A percentile compares a stretch with the other conserved stretches of the same genome.
phyloP scores from a whole-genome alignment of 169 alveolate species.

The Theileria annulata region DNA sequence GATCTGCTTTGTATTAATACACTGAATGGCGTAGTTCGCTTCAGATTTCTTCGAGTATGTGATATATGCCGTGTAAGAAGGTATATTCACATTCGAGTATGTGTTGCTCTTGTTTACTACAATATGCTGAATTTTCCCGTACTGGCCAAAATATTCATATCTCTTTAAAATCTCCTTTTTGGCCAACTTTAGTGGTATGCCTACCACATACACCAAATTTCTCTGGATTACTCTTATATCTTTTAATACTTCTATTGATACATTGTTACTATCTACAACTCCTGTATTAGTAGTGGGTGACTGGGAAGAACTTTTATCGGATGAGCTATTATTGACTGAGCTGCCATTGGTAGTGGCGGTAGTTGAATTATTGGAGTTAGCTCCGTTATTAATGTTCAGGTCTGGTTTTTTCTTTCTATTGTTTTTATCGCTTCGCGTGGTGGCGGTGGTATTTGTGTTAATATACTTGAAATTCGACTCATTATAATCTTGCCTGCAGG shows the following conservation, averaged over 20 bases:
- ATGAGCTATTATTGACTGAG: neutral
- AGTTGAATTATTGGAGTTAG: neutral
- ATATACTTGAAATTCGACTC: slow-evolving; percentile 78
- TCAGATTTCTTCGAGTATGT: slow-evolving; percentile 87
- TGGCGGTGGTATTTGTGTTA: slow-evolving; percentile 24
- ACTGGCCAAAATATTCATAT: slow-evolving; percentile 86
- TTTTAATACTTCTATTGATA: slow-evolving; percentile 56
- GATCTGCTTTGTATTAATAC: slow-evolving; percentile 85
- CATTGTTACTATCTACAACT: neutral
- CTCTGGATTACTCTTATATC: slow-evolving; percentile 88
- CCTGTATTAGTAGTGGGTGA: slow-evolving; percentile 15
- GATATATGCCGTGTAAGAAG: slow-evolving; percentile 89
- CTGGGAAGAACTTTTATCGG: neutral
- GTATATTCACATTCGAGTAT: slow-evolving; percentile 82
- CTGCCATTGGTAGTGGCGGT: slow-evolving; percentile 2
- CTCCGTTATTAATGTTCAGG: slow-evolving; percentile 8
- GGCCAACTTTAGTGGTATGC: slow-evolving; percentile 82
- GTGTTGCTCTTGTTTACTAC: slow-evolving; percentile 82
- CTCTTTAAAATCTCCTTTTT: slow-evolving; percentile 82
- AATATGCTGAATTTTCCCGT: slow-evolving; percentile 84
- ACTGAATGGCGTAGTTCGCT: slow-evolving; percentile 89
- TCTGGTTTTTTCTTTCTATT: slow-evolving; percentile 47
- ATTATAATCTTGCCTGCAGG: slow-evolving; percentile 87
- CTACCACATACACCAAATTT: slow-evolving; percentile 86
- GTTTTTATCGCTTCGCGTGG: slow-evolving; percentile 23